Base-by-base conservation (phyloP, 2,329 filamentous ascomycete species). In the Neospermospora avenae region DNA sequence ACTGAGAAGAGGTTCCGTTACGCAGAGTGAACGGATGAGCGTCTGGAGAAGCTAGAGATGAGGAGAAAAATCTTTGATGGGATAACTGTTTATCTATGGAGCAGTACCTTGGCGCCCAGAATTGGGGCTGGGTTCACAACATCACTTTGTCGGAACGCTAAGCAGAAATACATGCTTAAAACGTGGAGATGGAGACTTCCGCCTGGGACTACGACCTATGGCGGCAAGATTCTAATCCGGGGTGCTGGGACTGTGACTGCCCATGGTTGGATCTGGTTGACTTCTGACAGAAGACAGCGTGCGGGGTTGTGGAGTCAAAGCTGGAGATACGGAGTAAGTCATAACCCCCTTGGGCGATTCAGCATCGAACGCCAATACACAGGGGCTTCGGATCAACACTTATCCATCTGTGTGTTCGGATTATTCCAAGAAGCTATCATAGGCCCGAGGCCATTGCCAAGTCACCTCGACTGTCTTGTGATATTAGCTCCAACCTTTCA, bases 61-160 rank as follows among this genome's bases (percentile, higher is more conserved):
- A 51, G 31, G 10, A 16, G 28, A 16, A 37, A 51, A 51, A 37
- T 13, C 5, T 37, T 20, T 51, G n/a, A 20, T 35, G 48, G 31
- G 22, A 37, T 35, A n/a, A 18, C 31, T 20, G 48, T 51, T 37
- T 51, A 51, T 51, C 28, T 31, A 51, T 51, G 48, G 48, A 51
- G 48, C 48, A 16, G 48, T 18, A 51, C 28, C 48, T 51, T 51
- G 48, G 48, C 48, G 48, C 48, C 48, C 48, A 51, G 48, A 18
- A 18, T 35, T 34, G 46, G 20, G 46, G 48, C 48, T 51, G 39
- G 28, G 28, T 31, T 31, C 48, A 37, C 46, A 49, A 49, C 25
- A 49, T 51, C 48, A 35, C n/a, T 13, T 51, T 42, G 14, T 34
- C 31, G n/a, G 16, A 35, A 37, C 3, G 10, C 6, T 20, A 18